Conservation (phyloP, 2,329 filamentous ascomycete genomes). For the Dothideomycetidae sp. region DNA sequence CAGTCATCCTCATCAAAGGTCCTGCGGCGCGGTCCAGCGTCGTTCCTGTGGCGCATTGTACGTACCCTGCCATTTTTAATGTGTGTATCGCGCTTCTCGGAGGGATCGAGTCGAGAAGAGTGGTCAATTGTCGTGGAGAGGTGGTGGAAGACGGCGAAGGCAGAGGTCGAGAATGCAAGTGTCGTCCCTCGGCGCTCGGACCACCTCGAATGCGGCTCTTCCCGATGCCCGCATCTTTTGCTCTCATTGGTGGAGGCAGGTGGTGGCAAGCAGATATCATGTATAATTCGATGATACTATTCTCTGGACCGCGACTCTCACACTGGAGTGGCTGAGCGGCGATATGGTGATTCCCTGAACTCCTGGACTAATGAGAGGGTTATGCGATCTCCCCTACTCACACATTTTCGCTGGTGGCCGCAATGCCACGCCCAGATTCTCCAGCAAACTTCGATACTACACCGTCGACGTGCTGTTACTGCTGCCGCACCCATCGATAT, state of each 20-base stretch:
- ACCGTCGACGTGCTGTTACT: neutral
- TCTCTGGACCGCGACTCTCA: too few species aligned
- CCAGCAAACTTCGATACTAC: neutral
- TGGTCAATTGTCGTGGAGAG: neutral
- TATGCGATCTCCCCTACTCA: constrained; percentile 1
- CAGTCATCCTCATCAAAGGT: too few species aligned
- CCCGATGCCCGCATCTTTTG: neutral
- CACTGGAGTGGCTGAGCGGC: too few species aligned
- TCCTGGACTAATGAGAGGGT: neutral
- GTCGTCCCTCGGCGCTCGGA: neutral
- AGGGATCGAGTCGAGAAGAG: neutral
- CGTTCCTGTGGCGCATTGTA: neutral
- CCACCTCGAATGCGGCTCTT: neutral
- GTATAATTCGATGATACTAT: too few species aligned
- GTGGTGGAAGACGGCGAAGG: neutral
- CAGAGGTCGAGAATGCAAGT: neutral
- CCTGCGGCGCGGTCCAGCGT: too few species aligned
- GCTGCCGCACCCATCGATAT: neutral
- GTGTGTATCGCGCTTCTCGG: neutral
- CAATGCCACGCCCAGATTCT: neutral
- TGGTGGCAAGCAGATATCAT: too few species aligned
- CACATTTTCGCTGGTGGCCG: constrained; percentile 9
- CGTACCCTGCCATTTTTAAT: neutral
- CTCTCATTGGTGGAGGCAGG: too few species aligned
- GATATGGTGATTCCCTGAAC: too few species aligned